These are phyloP conservation scores for Phialophora tarda DNA, from an alignment of 2,329 filamentous ascomycete genomes.

Conservation along the genomic window DNA sequence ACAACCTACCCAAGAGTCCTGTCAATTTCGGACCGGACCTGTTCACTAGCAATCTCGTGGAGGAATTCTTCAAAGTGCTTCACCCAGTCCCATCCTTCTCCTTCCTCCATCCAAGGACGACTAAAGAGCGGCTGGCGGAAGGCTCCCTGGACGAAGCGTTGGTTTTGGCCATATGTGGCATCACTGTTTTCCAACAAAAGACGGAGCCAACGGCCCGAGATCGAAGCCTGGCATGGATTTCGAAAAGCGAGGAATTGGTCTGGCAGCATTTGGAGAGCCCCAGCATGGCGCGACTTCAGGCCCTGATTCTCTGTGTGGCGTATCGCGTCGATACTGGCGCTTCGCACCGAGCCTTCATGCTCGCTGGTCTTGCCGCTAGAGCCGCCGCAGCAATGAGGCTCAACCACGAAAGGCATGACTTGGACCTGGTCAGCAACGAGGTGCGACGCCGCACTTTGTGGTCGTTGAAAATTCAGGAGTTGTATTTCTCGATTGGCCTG, in stretches of 20 bases:
- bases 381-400: conserved; percentile 7
- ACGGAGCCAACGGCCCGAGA: not conserved
- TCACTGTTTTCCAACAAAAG: not conserved
- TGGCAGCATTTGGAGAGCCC: conserved; percentile 10
- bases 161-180: conserved; percentile 7
- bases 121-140: conserved; percentile 2
- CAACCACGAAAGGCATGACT: conserved; percentile 11
- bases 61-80: not conserved
- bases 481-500: conserved; percentile 9
- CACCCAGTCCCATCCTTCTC: conserved; percentile 13
- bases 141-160: conserved; percentile 10
- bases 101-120: conserved; percentile 12
- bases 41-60: not conserved
- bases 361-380: conserved; percentile 4
- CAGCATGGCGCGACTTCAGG: conserved; percentile 10
- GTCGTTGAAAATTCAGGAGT: conserved; percentile 6
- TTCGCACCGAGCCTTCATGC: conserved; percentile 8
- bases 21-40: too few species aligned
- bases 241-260: conserved; percentile 4
- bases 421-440: conserved; percentile 11
- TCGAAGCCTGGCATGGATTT: conserved; percentile 5
- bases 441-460: conserved; percentile 10
- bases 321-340: not conserved
- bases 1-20: too few species aligned
- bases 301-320: conserved; percentile 1